These are phyloP conservation scores for Mycena polygramma DNA, from an alignment of 768 basidiomycete genomes.

Conservation along the genomic window DNA sequence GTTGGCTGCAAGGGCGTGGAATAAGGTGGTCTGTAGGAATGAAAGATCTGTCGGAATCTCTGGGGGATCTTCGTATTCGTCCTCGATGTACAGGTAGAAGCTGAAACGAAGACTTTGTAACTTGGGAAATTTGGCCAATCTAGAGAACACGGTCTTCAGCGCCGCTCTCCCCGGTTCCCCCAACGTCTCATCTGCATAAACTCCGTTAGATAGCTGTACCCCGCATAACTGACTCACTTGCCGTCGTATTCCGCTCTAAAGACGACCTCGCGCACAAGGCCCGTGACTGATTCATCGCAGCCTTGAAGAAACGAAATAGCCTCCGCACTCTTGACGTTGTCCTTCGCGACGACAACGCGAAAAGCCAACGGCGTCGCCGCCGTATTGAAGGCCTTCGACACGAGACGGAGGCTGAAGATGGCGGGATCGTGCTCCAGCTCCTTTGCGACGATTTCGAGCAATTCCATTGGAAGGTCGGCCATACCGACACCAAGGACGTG, in stretches of 20 bases:
- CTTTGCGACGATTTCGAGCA: not conserved
- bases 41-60: not conserved
- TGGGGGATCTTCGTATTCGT: too few relatives aligned
- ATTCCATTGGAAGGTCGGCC: not conserved
- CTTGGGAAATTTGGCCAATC: conserved; percentile 8
- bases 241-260: too few relatives aligned
- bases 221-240: too few relatives aligned
- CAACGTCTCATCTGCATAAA: too few relatives aligned
- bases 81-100: conserved; percentile 4
- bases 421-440: not conserved
- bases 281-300: not conserved
- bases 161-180: not conserved
- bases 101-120: not conserved
- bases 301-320: conserved; percentile 3
- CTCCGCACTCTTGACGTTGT: conserved; percentile 17
- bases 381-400: conserved; percentile 16
- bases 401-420: conserved; percentile 23
- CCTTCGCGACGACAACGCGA: conserved; percentile 3
- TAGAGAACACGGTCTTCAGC: not conserved
- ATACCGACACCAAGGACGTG: too few relatives aligned
- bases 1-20: not conserved
- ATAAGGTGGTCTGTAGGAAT: not conserved
- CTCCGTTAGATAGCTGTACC: too few relatives aligned
- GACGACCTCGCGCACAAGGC: conserved; percentile 1
- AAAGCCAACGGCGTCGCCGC: conserved; percentile 15